phyloP scores from a whole-genome alignment of 352 stramenopile species.

The Pythium utonaiense region DNA sequence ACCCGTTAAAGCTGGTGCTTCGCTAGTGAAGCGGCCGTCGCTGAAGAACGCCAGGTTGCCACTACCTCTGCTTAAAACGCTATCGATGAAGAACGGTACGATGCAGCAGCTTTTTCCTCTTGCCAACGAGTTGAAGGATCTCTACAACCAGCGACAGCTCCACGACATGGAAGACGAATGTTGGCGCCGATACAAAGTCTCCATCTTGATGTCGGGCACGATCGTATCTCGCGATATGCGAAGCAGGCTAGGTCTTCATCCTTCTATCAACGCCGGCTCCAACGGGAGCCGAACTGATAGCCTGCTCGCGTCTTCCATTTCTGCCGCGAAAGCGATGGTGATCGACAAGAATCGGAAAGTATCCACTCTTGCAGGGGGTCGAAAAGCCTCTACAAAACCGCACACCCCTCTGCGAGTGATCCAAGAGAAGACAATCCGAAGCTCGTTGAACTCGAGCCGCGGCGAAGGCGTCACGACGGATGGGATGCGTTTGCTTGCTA shows the following conservation, averaged over 20 bases:
- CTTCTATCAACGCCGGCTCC: not conserved
- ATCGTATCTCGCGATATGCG: constrained; percentile 18
- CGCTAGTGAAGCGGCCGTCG: not conserved
- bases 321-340: not conserved
- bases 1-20: not conserved
- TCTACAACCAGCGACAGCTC: constrained; percentile 43
- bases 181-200: constrained; percentile 69
- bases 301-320: constrained; percentile 3
- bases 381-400: constrained; percentile 5
- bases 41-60: not conserved
- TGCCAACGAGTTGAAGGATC: constrained; percentile 41
- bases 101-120: constrained; percentile 54
- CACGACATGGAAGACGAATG: constrained; percentile 68
- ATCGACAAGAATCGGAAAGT: constrained; percentile 8
- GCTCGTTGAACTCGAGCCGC: constrained; percentile 21
- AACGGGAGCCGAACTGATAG: constrained; percentile 11
- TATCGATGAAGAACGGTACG: constrained; percentile 47
- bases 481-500: constrained; percentile 54
- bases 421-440: constrained; percentile 7
- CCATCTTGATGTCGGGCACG: constrained; percentile 48
- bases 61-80: constrained; percentile 31
- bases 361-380: not conserved
- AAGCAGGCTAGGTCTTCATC: not conserved
- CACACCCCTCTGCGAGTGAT: not conserved
- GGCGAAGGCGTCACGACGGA: constrained; percentile 39